Evolutionary conservation across 2,329 filamentous ascomycete species (phyloP), one percentile per base, ranked within the genome.

Genomic region (Colletotrichum sp.): DNA sequence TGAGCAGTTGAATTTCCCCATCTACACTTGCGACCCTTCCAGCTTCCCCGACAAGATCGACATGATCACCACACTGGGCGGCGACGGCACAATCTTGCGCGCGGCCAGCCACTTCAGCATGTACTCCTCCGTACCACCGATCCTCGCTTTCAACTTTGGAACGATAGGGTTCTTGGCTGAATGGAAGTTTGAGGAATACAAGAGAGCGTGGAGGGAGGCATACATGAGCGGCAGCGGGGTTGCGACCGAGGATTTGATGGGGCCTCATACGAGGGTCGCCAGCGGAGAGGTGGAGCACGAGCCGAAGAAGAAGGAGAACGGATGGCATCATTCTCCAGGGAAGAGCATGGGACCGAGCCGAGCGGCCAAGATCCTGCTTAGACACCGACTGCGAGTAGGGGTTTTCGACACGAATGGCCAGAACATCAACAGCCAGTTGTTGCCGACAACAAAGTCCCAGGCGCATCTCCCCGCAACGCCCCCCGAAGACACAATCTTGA

Each of bases 141-240:
- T 99, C 38, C 87, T 99, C 9, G 95, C 95, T 2, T 99, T 99
- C 81, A 98, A 95, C 81, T 98, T 99, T 95, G 97, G 97, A 8
- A 97, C 96, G 0, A 86, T 99, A 1, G 97, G 97, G 0, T 99
- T 99, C 78, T 86, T 99, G 9, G 96, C 96, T 18, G 96, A 98
- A 83, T 99, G 96, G 96, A 97, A 97, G 79, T 98, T 98, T 81
- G 88, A 89, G 8, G 96, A 98, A 79, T 95, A 97, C 85, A 98
- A 98, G 84, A 90, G 94, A 63, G 97, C 97, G 0, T 98, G 97
- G 86, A 88, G 95, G 63, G 95, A 98, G 81, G 95, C 97, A 67
- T 98, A 97, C 85, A 97, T 98, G 94, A 91, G 89, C 78, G 90
- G 90, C 4, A 90, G 88, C 76, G 84, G 86, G 58, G 88, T 90